Base-by-base conservation (phyloP, 2,329 filamentous ascomycete species). In the Penicillium sp. region DNA sequence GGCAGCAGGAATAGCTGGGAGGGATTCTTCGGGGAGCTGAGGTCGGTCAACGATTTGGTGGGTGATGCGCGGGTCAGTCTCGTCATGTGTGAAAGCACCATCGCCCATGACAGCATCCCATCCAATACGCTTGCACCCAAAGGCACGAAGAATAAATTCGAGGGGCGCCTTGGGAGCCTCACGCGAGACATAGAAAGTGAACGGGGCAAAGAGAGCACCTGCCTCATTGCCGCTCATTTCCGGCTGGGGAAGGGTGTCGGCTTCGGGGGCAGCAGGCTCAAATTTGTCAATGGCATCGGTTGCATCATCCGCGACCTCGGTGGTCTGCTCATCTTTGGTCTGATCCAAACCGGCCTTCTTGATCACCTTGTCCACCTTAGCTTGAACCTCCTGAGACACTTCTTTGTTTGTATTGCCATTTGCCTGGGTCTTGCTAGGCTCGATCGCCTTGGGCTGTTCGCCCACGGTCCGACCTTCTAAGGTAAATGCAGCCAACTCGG, bases 1-100 rank as follows among this genome's bases (percentile, higher is more conserved):
- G 2, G 59, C 59, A 12, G 65, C 64, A 14, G 66, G 64, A 31
- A 65, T 44, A 33, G 62, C 56, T 11, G 68, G 67, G 22, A 72
- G 61, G 35, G 70, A 68, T 16, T 74, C 75, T 60, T 81, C 67
- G 41, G 48, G 79, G 41, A 93, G 70, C 9, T 84, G 75, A 10
- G 92, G 92, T 41, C 92, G 79, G 63, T 98, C 92, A 39, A 98
- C 85, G 50, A 98, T 82, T 64, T 98, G 92, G 65, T 98, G 92
- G 17, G 92, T 98, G 52, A 98, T 96, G 38, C 81, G 74, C 4
- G 86, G 78, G 59, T 98, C 88, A 11, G 79, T 74, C 68, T 96
- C 90, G 60, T 95, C 79, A 34, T 85, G 84, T 20, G 89, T 96
- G 69, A 86, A 98, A 32, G 92, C 85, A 31, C 92, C 92, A 45